Base-by-base conservation (phyloP, 192 early-diverging fungal genomes). In the Linnemannia hyalina region DNA sequence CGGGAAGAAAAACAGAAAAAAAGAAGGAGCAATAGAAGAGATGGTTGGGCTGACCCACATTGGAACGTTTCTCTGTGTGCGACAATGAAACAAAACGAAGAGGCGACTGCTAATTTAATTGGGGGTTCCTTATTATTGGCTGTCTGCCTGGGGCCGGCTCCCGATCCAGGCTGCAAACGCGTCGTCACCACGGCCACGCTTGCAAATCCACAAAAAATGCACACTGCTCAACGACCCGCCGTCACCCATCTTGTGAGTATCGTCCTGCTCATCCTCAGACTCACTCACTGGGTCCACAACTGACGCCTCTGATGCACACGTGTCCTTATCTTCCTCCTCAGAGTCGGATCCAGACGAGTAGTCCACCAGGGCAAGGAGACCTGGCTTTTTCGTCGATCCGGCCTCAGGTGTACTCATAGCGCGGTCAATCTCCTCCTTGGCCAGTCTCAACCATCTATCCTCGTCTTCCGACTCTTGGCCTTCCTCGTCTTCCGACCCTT, bases 181-280 rank as follows among this genome's bases (percentile, higher is more conserved):
- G 13, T 32, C 5, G 41, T 78, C 63, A 3, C 54, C 76, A 29
- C 63, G 65, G 7, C 84, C 84, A 65, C 41, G 55, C 46, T 86
- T 86, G 16, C 84, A 86, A 32, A 86, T 86, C 78, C 78, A 86
- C 16, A 86, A 65, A 22, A 86, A 54, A 32, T 76, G 63, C 7
- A 86, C 84, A 22, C 84, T 86, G 29, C 70, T 81, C 13, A 86
- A 20, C 10, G 84, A 49, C 1, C 84, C 84, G 15, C 80, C 78
- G 18, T 86, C 84, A 3, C 84, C 80, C 15, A 86, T 57, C 49
- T 38, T 65, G 60, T 86, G 76, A 10, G 15, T 55, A 11, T 26
- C 8, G 18, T 52, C 10, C 16, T 68, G 23, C 23, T 68, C 22
- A 52, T 46, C 74, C 0, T 57, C 68, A 20, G 46, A 6, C 6